Percentiles rank a stretch among this genome's conserved stretches.
Conservation (phyloP, 1,284 basidiomycete genomes). For the Pseudozyma sp. region DNA sequence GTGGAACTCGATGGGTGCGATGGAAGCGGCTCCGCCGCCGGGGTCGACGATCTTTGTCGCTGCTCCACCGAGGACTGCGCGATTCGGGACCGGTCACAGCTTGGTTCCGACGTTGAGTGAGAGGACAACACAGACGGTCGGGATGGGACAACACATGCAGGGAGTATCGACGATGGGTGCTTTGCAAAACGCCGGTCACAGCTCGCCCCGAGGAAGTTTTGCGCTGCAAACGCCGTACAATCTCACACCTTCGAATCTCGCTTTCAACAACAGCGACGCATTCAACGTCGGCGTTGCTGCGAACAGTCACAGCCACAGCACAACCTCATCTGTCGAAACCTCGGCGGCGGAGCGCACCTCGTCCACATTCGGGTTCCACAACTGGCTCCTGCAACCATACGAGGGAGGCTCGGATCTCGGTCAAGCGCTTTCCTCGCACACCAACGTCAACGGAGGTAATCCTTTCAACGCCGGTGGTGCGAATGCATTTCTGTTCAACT, state of each 20-base stretch:
- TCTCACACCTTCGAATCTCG: background rate
- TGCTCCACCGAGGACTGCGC: conserved; percentile 26
- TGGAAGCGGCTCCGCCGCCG: conserved; percentile 34
- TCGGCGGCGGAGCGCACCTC: background rate
- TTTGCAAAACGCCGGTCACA: background rate
- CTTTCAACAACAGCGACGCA: conserved; percentile 5
- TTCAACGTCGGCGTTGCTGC: background rate
- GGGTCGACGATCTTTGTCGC: conserved; percentile 50
- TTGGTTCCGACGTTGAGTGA: conserved; percentile 42
- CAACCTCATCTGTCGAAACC: background rate
- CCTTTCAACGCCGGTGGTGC: background rate
- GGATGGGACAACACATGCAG: background rate
- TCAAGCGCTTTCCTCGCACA: background rate
- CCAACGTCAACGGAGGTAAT: background rate
- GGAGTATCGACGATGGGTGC: background rate
- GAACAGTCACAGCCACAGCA: background rate
- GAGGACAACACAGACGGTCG: conserved; percentile 27
- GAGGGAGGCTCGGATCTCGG: conserved; percentile 36
- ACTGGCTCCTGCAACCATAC: conserved; percentile 48
- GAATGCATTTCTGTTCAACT: conserved; percentile 1
- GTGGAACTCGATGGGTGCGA: conserved; percentile 42
- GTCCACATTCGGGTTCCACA: conserved; percentile 49
- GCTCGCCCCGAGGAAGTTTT: conserved; percentile 9
- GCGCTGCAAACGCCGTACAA: conserved; percentile 5
- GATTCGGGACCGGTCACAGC: conserved; percentile 30